Percentiles rank a stretch among this genome's conserved stretches.
Conservation (phyloP, 805 yeast genomes). For the Candida andamanensis region DNA sequence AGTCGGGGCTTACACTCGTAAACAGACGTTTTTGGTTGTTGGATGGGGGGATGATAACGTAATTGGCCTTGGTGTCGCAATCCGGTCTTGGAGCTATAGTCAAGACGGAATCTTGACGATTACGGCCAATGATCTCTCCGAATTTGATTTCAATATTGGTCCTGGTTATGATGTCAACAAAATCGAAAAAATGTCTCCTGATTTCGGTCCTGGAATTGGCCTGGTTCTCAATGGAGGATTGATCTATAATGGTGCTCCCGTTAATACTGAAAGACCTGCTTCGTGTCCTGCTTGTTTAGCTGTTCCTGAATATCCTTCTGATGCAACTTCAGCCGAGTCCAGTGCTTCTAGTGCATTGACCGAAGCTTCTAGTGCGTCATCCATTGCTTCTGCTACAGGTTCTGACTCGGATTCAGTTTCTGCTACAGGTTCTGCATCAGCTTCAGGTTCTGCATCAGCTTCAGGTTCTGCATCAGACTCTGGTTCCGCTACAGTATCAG, state of each 20-base stretch:
- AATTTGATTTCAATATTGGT: constrained; percentile 13
- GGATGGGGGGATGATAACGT: constrained; percentile 21
- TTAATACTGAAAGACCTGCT: constrained; percentile 10
- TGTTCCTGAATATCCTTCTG: constrained; percentile 6
- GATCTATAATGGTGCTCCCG: constrained; percentile 10
- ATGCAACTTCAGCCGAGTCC: not conserved
- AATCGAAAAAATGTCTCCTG: constrained; percentile 6
- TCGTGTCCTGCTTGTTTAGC: constrained; percentile 9
- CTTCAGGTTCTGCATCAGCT: not conserved
- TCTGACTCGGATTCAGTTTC: constrained; percentile 19
- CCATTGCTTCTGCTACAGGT: constrained; percentile 1
- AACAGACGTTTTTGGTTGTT: constrained; percentile 11
- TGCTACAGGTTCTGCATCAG: constrained; percentile 2
- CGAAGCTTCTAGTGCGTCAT: not conserved
- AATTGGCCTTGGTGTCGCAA: constrained; percentile 13
- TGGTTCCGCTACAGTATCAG: constrained; percentile 1
- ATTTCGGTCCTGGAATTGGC: constrained; percentile 6
- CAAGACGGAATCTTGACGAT: constrained; percentile 1
- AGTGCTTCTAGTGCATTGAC: constrained; percentile 1
- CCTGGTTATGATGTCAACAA: constrained; percentile 12
- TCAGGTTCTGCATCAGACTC: constrained; percentile 20
- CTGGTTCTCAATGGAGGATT: constrained; percentile 9
- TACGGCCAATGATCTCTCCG: not conserved
- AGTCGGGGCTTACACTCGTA: constrained; percentile 1
- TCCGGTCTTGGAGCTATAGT: constrained; percentile 1